These are phyloP conservation scores for Apiospora arundinis DNA, from an alignment of 2,329 filamentous ascomycete species.

Conservation along the genomic window DNA sequence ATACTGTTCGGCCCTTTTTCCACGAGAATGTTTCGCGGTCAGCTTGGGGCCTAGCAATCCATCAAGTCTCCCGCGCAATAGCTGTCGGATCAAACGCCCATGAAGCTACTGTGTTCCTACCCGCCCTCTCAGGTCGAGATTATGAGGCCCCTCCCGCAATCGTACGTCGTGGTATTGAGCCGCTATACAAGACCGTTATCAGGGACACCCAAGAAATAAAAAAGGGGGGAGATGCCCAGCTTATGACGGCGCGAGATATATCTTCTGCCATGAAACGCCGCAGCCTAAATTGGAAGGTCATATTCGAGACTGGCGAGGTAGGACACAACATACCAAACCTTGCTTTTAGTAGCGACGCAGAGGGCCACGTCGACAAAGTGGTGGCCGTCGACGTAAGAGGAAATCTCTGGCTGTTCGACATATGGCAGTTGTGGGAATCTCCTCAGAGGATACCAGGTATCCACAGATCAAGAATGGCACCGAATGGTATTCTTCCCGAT, in stretches of 20 bases:
- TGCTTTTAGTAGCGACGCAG: constrained; percentile 53
- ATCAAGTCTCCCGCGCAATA: constrained; percentile 80
- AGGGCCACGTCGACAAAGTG: constrained; percentile 56
- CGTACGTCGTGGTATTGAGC: constrained; percentile 21
- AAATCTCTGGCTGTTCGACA: constrained; percentile 55
- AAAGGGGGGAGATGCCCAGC: constrained; percentile 22
- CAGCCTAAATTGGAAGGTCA: constrained; percentile 56
- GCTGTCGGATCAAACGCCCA: constrained; percentile 81
- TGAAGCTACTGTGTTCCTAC: constrained; percentile 41
- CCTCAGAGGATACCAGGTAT: constrained; percentile 15
- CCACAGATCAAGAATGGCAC: background rate
- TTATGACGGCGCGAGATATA: constrained; percentile 36
- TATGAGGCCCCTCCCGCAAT: constrained; percentile 16
- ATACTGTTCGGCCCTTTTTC: constrained; percentile 62
- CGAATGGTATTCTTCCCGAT: constrained; percentile 1
- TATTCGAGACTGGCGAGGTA: constrained; percentile 46
- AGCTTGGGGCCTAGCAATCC: constrained; percentile 89
- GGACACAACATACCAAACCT: constrained; percentile 60
- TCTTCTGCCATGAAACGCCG: constrained; percentile 45
- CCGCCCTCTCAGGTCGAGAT: constrained; percentile 30
- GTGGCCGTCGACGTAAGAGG: constrained; percentile 59
- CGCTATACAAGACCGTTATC: constrained; percentile 4
- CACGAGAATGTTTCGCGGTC: constrained; percentile 76
- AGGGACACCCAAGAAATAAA: constrained; percentile 16
- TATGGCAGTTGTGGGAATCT: constrained; percentile 49